These are phyloP conservation scores for Thermothelomyces thermophilus DNA, from an alignment of 2,329 filamentous ascomycete genomes.

Conservation along the genomic window DNA sequence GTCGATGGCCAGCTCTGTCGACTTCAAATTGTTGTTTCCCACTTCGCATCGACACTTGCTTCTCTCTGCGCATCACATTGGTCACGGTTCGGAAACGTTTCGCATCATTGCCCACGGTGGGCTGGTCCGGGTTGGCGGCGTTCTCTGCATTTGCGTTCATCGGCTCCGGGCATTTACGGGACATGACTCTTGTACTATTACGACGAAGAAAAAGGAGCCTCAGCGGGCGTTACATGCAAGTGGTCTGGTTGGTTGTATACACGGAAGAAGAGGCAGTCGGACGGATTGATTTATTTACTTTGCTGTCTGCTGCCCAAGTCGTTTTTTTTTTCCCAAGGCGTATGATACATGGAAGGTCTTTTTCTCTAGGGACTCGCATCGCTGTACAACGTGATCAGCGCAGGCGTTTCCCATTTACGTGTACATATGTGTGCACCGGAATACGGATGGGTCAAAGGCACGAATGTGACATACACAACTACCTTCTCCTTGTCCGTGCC, in stretches of 20 bases:
- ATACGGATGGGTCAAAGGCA: too few species aligned
- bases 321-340: neutral
- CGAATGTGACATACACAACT: too few species aligned
- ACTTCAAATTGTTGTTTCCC: neutral
- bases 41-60: neutral
- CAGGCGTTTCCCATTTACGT: too few species aligned
- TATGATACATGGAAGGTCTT: neutral
- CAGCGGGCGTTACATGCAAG: neutral
- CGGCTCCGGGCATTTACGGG: conserved; percentile 1
- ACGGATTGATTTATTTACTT: neutral
- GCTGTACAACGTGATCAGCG: neutral
- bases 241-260: conserved; percentile 6
- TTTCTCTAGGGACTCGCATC: neutral
- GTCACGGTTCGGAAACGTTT: conserved; percentile 2
- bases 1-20: too few species aligned
- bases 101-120: conserved; percentile 10
- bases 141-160: conserved; percentile 7
- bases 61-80: conserved; percentile 4
- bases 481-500: too few species aligned
- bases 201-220: neutral
- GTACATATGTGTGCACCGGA: too few species aligned
- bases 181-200: neutral
- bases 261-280: neutral
- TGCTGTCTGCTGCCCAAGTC: neutral
- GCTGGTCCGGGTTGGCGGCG: conserved; percentile 8